These are phyloP conservation scores for Colletotrichum sansevieriae DNA, from an alignment of 2,329 filamentous ascomycete species.

Conservation along the genomic window DNA sequence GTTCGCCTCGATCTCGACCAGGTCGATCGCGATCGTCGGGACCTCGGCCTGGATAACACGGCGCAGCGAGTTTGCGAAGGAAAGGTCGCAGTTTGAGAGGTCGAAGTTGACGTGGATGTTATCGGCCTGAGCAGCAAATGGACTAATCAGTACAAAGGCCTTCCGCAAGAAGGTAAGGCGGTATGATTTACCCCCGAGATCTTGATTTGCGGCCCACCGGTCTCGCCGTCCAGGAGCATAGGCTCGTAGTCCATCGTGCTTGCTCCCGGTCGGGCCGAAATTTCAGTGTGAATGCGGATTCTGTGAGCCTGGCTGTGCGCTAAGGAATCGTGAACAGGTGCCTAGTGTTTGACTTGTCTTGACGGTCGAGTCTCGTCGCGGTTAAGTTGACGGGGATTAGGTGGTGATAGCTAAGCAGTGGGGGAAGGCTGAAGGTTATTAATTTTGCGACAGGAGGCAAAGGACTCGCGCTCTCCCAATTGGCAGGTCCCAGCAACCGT, in stretches of 20 bases:
- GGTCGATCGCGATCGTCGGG: constrained; percentile 92
- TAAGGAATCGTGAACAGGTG: not conserved
- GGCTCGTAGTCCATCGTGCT: constrained; percentile 69
- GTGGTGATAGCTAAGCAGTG: constrained; percentile 13
- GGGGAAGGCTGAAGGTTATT: constrained; percentile 38
- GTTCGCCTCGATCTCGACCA: constrained; percentile 93
- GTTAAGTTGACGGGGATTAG: constrained; percentile 6
- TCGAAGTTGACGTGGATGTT: constrained; percentile 89
- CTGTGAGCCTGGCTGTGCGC: not conserved
- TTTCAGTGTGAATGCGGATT: not conserved
- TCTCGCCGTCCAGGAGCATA: constrained; percentile 71
- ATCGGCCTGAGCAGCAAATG: constrained; percentile 72
- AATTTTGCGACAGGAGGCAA: constrained; percentile 41
- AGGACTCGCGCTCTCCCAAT: constrained; percentile 29
- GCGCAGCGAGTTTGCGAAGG: constrained; percentile 92
- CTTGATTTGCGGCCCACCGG: constrained; percentile 69
- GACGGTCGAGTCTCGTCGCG: constrained; percentile 4
- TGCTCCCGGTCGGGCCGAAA: not conserved
- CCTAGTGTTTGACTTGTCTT: not conserved
- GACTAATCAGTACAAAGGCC: constrained; percentile 21
- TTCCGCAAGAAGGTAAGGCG: not conserved
- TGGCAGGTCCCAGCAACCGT: constrained; percentile 29
- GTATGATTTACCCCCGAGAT: constrained; percentile 65
- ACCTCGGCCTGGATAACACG: constrained; percentile 94
- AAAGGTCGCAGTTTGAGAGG: constrained; percentile 87